Base-by-base conservation (phyloP, 768 basidiomycete species). In the Inosperma sp. region DNA sequence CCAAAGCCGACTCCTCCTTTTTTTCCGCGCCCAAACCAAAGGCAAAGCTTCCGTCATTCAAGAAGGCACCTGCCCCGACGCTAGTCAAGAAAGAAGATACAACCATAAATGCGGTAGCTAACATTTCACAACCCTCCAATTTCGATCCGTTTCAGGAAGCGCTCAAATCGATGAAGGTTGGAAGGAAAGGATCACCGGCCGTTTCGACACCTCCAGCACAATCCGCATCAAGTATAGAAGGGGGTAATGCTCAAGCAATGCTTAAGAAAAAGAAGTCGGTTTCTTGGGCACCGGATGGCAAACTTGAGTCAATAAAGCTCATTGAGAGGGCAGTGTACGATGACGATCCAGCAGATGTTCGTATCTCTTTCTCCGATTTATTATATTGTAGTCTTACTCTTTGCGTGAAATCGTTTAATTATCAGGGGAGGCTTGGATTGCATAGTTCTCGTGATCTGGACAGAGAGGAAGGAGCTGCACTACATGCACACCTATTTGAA, bases 311-410 rank as follows among this genome's bases (percentile, higher is more conserved):
- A 61, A 75, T 93, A 66, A 82, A 81, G 68, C 68, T 83, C 65
- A 93, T 93, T 71, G 88, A 91, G 72, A 81, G 79, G 62, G 89
- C 91, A 57, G 74, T 91, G 60, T 93, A 93, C 72, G 91, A 91
- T 60, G 90, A 91, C 68, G 91, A 92, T 75, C 81, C 82, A 61
- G 75, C 80, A 74, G 85, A 88, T 78, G 90, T 91, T 80, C 83
- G 88, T 80, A 60, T 62, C 60, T 59, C 66, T 72, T 62, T 68
- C 63, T 58, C 53, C 53, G 58, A 56, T 55, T 59, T 68, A 63
- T 62, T 60, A 63, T 64, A 37, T 17, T 33, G 13, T 64, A 55
- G 62, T 64, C 60, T 63, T 44, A 48, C 42, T 58, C 50, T 52
- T 64, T 58, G 65, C 64, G 12, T n/a, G 5, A 9, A 33, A 13